Percentiles rank a stretch among this genome's conserved stretches.
Conservation (phyloP, 805 yeast genomes). For the Debaryomyces maramus region DNA sequence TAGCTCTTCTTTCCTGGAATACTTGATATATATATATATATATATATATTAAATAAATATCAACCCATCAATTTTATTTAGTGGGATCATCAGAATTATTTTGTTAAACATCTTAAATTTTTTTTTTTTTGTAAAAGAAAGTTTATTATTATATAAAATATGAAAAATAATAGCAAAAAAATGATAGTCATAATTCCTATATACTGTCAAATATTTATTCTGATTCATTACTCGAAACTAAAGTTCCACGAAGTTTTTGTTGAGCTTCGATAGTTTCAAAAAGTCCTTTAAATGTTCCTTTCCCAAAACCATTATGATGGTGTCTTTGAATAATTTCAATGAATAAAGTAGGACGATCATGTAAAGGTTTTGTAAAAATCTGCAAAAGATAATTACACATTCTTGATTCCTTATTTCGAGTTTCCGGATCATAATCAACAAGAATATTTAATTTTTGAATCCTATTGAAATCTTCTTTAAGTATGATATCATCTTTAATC, state of each 20-base stretch:
- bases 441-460: conserved; percentile 58
- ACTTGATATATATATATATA: too few relatives aligned
- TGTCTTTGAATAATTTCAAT: conserved; percentile 78
- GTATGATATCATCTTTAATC: conserved; percentile 38
- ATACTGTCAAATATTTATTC: background rate
- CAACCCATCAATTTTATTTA: too few relatives aligned
- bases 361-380: conserved; percentile 73
- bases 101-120: too few relatives aligned
- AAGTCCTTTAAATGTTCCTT: conserved; percentile 81
- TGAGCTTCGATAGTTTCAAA: conserved; percentile 81
- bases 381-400: conserved; percentile 71
- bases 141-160: background rate
- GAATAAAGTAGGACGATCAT: conserved; percentile 79
- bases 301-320: conserved; percentile 84
- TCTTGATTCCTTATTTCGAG: conserved; percentile 21
- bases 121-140: background rate
- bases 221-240: conserved; percentile 18
- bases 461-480: conserved; percentile 53
- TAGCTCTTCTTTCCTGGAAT: too few relatives aligned
- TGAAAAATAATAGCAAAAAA: background rate
- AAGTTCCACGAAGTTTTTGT: conserved; percentile 69
- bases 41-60: too few relatives aligned
- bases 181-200: too few relatives aligned
- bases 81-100: too few relatives aligned
- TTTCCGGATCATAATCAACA: conserved; percentile 70